Evolutionary conservation across 306 rosid species (phyloP).

Genomic region (Trichosanthes cucumerina): DNA sequence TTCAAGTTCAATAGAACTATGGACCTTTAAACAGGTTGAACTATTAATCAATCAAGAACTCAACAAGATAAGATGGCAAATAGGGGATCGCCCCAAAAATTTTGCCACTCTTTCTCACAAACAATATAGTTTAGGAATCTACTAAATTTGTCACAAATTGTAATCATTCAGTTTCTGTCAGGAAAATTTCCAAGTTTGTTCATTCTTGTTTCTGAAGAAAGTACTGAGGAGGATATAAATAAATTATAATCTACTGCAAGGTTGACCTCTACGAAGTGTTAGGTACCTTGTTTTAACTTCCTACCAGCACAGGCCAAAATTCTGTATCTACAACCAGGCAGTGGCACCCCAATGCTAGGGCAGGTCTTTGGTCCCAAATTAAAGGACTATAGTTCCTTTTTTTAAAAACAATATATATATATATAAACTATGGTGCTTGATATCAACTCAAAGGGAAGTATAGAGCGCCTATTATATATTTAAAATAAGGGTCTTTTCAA

Average conservation of each 20-base stretch:
- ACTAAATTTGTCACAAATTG: background rate
- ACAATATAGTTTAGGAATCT: background rate
- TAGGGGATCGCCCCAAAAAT: background rate
- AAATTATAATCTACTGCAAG: background rate
- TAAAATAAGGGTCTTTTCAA: background rate
- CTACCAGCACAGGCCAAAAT: background rate
- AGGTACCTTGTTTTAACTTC: background rate
- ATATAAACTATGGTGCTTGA: background rate
- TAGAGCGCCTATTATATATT: background rate
- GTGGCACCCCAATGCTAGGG: background rate
- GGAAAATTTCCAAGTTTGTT: background rate
- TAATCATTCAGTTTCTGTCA: background rate
- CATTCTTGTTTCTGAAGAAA: background rate
- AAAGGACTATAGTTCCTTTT: background rate
- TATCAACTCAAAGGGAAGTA: background rate
- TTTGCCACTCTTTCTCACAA: background rate
- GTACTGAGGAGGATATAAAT: background rate
- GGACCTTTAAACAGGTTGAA: constrained; percentile 3
- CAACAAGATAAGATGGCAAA: background rate
- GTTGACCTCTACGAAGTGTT: background rate
- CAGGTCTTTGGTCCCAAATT: background rate
- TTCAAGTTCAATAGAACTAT: background rate
- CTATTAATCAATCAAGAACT: background rate
- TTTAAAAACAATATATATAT: background rate
- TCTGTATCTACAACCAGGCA: background rate